Base-by-base conservation (phyloP, 2,329 filamentous ascomycete species). In the Scortechinia acanthostroma region DNA sequence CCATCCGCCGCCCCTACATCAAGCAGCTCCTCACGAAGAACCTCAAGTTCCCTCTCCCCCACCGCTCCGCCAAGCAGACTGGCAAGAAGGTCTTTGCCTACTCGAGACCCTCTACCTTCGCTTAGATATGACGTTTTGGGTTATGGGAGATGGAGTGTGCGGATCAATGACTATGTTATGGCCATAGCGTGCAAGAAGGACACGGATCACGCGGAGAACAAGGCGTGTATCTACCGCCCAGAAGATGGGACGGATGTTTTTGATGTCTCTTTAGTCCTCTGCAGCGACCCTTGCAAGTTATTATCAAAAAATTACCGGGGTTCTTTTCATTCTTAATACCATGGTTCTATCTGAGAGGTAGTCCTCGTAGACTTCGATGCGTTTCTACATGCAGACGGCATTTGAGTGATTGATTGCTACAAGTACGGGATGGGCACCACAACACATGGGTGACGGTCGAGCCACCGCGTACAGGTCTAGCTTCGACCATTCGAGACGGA, bases 1-100 rank as follows among this genome's bases (percentile, higher is more conserved):
- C 93, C 68, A 77, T 98, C 78, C 93, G 91, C 80, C 89, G 93
- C 71, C 91, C 93, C 58, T 98, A 98, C 85, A 95, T 98, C 80
- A 94, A 91, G 82, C 93, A 98, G 78, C 88, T 98, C 70, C 74
- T 95, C 68, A 75, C 79, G 73, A 97, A 97, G 86, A 70, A 82
- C 73, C 88, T 98, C 72, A 88, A 86, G 74, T 98, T 98, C 88
- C 93, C 93, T 69, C 88, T 98, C 59, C 93, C 93, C 68, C 93
- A 98, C 83, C 93, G 94, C 65, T 74, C 91, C 65, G 78, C 84
- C 76, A 91, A 90, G 76, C 77, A 79, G 71, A 73, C 71, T 69
- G 81, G 76, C 77, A 87, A 86, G 80, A 95, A 95, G 83, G 68
- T 97, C 69, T 98, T 95, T 79, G 81, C 86, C 68, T 83, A 89